Conservation (phyloP, 345 rosid genomes). For the Luvunga scandens region DNA sequence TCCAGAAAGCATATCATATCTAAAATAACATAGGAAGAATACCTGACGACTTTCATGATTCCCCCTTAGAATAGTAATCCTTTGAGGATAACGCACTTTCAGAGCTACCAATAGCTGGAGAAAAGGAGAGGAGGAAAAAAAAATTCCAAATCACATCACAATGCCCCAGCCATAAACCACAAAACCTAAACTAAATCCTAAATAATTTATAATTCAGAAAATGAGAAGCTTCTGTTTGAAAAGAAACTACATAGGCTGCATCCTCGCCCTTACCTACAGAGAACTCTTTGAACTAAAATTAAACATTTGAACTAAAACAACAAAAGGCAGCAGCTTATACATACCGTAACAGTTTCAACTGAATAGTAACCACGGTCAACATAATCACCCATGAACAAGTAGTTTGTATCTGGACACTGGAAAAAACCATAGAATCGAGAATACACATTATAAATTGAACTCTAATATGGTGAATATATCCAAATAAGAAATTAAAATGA, state of each 20-base stretch:
- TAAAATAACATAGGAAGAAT: constrained; percentile 9
- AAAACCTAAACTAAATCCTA: background rate
- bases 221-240: background rate
- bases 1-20: constrained; percentile 1
- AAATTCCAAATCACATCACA: constrained; percentile 1
- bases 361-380: constrained; percentile 98
- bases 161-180: background rate
- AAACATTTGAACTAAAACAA: background rate
- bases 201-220: background rate
- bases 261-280: background rate
- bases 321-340: constrained; percentile 17
- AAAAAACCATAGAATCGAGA: constrained; percentile 14
- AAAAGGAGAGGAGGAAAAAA: constrained; percentile 1
- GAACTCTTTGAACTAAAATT: background rate
- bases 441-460: background rate
- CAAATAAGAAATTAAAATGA: constrained; percentile 2
- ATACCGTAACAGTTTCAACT: constrained; percentile 92
- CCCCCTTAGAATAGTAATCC: constrained; percentile 96
- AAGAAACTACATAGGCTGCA: background rate
- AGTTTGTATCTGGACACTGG: constrained; percentile 95
- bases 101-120: constrained; percentile 80
- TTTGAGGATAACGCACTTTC: constrained; percentile 80
- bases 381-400: constrained; percentile 96
- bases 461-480: background rate
- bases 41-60: constrained; percentile 99